Evolutionary conservation across 306 rosid species (phyloP), one percentile per base, ranked within the genome.

Genomic region (Fragaria nilgerrensis): DNA sequence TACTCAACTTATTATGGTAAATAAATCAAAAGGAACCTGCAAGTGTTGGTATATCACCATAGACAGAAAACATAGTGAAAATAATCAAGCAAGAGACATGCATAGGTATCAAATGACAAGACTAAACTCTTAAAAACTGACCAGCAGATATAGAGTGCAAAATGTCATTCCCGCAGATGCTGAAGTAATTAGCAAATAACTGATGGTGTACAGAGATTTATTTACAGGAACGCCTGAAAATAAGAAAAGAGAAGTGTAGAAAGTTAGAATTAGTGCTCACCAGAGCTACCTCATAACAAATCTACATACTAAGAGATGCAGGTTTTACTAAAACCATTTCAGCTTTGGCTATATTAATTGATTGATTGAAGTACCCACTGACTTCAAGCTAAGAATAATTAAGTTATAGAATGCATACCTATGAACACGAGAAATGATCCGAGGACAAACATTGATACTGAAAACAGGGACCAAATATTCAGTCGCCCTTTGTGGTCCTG

Each of bases 401-500:
- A 74, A 32, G 43, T 70, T 62, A 19, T 13, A n/a, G 10, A 19
- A 52, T 39, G 41, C 68, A 39, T 71, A 76, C 84, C 81, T 22
- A 64, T 10, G 70, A 64, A 64, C 23, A 45, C 45, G 37, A 64
- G 45, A 37, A 64, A 16, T 34, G 13, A 64, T 36, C 98, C 98
- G 20, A 94, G 83, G 32, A 75, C 84, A 47, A 90, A 85, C 32
- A 70, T 78, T 48, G 82, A 81, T 75, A 85, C 68, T 67, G 98
- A 89, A 72, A 86, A 84, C 39, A 85, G 56, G 39, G 86, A 79
- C 96, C 97, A 92, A 83, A 58, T 77, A 27, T 79, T 6, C 58
- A 88, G 78, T 77, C 98, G 96, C 72, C 58, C 81, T 77, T 76
- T 92, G 89, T 94, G 98, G 63, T 90, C 96, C 98, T 94, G 85